A percentile compares a stretch with the other conserved stretches of the same genome.
Conservation (phyloP, 768 basidiomycete species). For the Macrolepiota fuliginosa region DNA sequence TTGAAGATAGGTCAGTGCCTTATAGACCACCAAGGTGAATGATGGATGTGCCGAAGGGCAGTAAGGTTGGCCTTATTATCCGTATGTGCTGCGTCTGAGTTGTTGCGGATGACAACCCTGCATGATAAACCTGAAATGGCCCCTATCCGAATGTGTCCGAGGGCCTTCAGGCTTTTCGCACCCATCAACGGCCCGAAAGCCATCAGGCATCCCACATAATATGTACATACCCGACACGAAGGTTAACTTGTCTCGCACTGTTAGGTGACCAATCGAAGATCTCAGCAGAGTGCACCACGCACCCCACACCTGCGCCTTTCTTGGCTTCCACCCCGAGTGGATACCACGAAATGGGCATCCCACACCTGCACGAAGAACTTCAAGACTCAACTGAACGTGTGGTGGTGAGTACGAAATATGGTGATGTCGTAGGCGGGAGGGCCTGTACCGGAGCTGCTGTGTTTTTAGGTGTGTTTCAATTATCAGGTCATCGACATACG, state of each 20-base stretch:
- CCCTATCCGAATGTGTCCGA: not conserved
- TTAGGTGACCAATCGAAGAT: not conserved
- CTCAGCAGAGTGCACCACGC: not conserved
- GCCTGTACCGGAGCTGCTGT: constrained; percentile 59
- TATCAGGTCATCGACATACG: not conserved
- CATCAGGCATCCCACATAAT: not conserved
- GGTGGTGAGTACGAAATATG: constrained; percentile 51
- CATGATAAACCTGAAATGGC: not conserved
- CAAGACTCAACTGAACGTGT: constrained; percentile 37
- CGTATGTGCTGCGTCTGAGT: not conserved
- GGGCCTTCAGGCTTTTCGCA: not conserved
- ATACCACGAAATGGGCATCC: not conserved
- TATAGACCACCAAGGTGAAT: too few relatives aligned
- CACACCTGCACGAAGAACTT: constrained; percentile 62
- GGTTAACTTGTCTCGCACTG: not conserved
- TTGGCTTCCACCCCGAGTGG: not conserved
- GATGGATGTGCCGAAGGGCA: too few relatives aligned
- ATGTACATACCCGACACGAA: not conserved
- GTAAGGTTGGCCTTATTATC: too few relatives aligned
- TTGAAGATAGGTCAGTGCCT: too few relatives aligned
- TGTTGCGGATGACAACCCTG: too few relatives aligned
- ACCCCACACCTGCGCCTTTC: not conserved
- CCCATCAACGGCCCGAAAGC: not conserved
- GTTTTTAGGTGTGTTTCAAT: constrained; percentile 53
- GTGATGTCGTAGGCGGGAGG: constrained; percentile 54